phyloP scores from a whole-genome alignment of 352 stramenopile genomes.

The Phytophthora litchii region DNA sequence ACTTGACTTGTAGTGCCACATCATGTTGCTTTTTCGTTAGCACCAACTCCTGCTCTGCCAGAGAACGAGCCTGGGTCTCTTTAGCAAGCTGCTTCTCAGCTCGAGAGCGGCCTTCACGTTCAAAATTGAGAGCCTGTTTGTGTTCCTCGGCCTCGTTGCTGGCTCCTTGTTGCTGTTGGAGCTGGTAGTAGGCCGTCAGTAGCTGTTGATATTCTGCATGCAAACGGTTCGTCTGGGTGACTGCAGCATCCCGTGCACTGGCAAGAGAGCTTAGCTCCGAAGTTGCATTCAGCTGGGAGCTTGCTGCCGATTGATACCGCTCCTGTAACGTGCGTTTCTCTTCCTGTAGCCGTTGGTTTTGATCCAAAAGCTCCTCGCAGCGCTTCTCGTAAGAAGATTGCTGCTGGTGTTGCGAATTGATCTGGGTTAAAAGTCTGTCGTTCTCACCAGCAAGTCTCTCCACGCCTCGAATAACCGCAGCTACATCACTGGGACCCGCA shows the following conservation, averaged over 20 bases:
- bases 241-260: slow-evolving; percentile 65
- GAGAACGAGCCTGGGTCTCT: slow-evolving; percentile 57
- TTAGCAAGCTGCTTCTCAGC: slow-evolving; percentile 67
- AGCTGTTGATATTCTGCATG: slow-evolving; percentile 81
- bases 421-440: slow-evolving; percentile 72
- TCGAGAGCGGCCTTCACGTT: slow-evolving; percentile 60
- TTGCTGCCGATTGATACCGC: slow-evolving; percentile 63
- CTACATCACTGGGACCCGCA: slow-evolving; percentile 56
- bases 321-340: slow-evolving; percentile 69
- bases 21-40: slow-evolving; percentile 79
- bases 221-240: slow-evolving; percentile 76
- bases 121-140: slow-evolving; percentile 62
- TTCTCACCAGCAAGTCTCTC: slow-evolving; percentile 78
- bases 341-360: slow-evolving; percentile 64
- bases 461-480: slow-evolving; percentile 68
- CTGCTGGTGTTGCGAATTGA: slow-evolving; percentile 82
- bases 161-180: slow-evolving; percentile 60
- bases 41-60: slow-evolving; percentile 72
- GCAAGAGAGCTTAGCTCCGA: slow-evolving; percentile 63
- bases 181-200: slow-evolving; percentile 72
- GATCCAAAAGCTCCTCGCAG: slow-evolving; percentile 66
- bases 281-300: slow-evolving; percentile 56
- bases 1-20: slow-evolving; percentile 62
- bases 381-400: slow-evolving; percentile 73
- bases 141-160: slow-evolving; percentile 63